Evolutionary conservation across 2,329 filamentous ascomycete species (phyloP).

Genomic region (Trichoderma sp.): DNA sequence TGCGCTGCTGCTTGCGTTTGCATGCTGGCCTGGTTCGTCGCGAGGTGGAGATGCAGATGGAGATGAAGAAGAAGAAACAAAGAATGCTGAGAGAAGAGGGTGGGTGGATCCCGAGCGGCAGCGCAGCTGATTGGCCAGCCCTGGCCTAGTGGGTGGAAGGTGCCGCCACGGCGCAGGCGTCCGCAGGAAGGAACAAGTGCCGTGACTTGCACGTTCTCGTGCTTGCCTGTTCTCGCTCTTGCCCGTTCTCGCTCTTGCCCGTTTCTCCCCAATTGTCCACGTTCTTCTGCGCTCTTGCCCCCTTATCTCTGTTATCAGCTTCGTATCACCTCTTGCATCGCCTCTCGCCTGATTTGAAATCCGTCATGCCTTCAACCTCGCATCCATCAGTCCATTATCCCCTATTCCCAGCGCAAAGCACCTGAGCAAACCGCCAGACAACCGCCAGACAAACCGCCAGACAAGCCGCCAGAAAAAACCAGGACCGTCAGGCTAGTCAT

Average conservation of each 20-base stretch:
- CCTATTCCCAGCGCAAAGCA: not conserved
- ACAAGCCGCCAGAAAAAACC: not conserved
- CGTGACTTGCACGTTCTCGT: not conserved
- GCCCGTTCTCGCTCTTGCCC: not conserved
- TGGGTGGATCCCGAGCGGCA: not conserved
- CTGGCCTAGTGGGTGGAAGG: slow-evolving; percentile 4
- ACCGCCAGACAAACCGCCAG: not conserved
- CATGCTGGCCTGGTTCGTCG: not conserved
- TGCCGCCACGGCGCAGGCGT: not conserved
- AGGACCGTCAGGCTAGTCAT: not conserved
- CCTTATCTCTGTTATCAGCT: not conserved
- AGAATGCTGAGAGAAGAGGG: not conserved
- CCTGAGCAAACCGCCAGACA: not conserved
- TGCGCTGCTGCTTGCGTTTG: not conserved
- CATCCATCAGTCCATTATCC: slow-evolving; percentile 5
- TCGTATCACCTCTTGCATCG: not conserved
- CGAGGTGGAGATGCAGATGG: not conserved
- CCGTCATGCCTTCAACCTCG: not conserved
- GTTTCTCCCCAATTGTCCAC: too few species aligned
- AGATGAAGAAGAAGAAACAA: not conserved
- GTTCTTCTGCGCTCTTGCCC: too few species aligned
- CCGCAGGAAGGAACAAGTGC: not conserved
- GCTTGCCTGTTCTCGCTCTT: not conserved
- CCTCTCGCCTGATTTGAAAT: not conserved
- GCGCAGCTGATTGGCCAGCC: slow-evolving; percentile 2